These are phyloP conservation scores for Trichosporon inkin DNA, from an alignment of 1,284 basidiomycete species.

Conservation along the genomic window DNA sequence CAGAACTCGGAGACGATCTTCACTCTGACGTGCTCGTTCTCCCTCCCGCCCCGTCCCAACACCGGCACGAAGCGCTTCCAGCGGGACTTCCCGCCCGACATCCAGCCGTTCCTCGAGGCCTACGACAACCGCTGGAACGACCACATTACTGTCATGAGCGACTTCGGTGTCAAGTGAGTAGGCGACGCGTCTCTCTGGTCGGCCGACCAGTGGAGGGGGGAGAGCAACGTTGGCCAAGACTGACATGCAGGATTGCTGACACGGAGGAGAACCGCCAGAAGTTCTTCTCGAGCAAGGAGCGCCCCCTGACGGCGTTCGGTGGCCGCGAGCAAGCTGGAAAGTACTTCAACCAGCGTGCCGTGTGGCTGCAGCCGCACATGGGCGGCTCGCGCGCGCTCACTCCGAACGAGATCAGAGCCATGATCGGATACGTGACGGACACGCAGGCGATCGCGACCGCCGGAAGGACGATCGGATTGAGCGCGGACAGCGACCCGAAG, in stretches of 20 bases:
- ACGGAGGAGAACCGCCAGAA: constrained; percentile 54
- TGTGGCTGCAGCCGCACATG: constrained; percentile 68
- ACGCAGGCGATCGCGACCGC: constrained; percentile 68
- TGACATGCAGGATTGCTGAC: background rate
- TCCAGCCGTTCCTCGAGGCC: constrained; percentile 58
- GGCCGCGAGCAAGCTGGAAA: constrained; percentile 20
- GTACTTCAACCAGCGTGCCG: constrained; percentile 56
- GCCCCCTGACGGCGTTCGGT: constrained; percentile 63
- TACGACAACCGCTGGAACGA: constrained; percentile 11
- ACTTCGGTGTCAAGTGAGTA: constrained; percentile 27
- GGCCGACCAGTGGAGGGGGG: background rate
- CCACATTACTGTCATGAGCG: constrained; percentile 54
- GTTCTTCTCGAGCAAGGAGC: constrained; percentile 51
- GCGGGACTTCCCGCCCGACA: constrained; percentile 39
- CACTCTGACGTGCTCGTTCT: constrained; percentile 67
- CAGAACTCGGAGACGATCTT: constrained; percentile 76
- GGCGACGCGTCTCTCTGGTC: too few relatives aligned
- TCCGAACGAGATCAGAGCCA: constrained; percentile 75
- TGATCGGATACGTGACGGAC: constrained; percentile 80
- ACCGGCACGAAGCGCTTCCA: constrained; percentile 22
- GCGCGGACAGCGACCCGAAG: constrained; percentile 43
- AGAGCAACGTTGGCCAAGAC: too few relatives aligned
- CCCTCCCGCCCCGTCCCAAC: constrained; percentile 61
- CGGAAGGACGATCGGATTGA: constrained; percentile 61
- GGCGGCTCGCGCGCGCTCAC: constrained; percentile 59